A percentile compares a stretch with the other conserved stretches of the same genome.
Conservation (phyloP, 371 early-diverging fungal genomes). For the Mortierella sp. region DNA sequence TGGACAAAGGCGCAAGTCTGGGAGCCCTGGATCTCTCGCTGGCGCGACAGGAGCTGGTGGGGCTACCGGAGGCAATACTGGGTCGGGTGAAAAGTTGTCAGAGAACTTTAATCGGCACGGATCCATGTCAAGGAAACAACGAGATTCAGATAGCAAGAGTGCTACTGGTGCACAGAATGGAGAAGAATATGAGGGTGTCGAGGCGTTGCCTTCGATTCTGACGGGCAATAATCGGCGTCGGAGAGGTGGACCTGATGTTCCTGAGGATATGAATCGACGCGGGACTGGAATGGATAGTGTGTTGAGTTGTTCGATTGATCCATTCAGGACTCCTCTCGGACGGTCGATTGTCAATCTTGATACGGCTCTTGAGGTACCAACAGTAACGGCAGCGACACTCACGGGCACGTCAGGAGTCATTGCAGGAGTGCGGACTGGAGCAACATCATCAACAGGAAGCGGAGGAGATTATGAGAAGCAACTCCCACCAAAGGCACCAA, state of each 20-base stretch:
- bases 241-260: constrained; percentile 24
- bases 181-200: constrained; percentile 25
- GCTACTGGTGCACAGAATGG: constrained; percentile 14
- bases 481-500: not conserved
- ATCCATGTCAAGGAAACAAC: not conserved
- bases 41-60: not conserved
- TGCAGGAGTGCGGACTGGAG: not conserved
- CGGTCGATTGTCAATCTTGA: constrained; percentile 34
- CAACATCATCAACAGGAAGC: not conserved
- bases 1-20: not conserved
- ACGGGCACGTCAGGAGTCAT: not conserved
- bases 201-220: constrained; percentile 26
- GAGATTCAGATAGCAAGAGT: not conserved
- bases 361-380: constrained; percentile 7
- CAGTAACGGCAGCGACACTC: not conserved
- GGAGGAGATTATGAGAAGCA: not conserved
- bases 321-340: constrained; percentile 40
- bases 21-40: not conserved
- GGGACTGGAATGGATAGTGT: constrained; percentile 35
- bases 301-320: constrained; percentile 38
- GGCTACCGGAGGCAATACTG: not conserved
- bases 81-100: not conserved
- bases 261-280: constrained; percentile 16
- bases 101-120: not conserved
- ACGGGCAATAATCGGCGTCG: constrained; percentile 28